Evolutionary conservation across 2,329 filamentous ascomycete genomes (phyloP).

Genomic region (Didymella keratinophila): DNA sequence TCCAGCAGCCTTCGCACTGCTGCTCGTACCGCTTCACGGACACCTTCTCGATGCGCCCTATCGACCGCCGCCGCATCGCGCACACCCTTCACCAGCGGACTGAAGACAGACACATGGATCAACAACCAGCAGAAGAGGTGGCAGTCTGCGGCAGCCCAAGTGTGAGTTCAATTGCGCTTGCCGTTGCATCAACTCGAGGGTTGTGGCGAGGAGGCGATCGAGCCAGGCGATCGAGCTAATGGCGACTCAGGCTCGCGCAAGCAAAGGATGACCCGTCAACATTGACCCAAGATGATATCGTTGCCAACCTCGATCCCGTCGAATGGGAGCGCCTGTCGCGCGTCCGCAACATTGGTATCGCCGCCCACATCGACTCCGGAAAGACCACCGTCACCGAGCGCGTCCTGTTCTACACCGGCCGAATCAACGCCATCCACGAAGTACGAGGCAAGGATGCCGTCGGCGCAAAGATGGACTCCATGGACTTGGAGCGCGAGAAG

Average conservation of each 20-base stretch:
- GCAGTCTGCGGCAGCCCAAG: constrained; percentile 49
- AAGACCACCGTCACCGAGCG: constrained; percentile 97
- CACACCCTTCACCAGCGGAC: constrained; percentile 38
- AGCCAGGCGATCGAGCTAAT: constrained; percentile 38
- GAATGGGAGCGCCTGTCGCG: constrained; percentile 80
- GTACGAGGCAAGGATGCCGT: constrained; percentile 93
- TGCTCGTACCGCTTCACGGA: constrained; percentile 33
- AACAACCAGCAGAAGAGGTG: constrained; percentile 45
- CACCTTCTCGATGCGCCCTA: constrained; percentile 43
- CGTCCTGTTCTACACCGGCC: constrained; percentile 96
- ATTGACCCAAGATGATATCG: constrained; percentile 70
- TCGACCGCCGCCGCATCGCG: constrained; percentile 44
- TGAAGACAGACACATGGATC: constrained; percentile 42
- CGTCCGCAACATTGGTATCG: constrained; percentile 97
- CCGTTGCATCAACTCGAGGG: background rate
- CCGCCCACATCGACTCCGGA: constrained; percentile 97
- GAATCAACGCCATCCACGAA: constrained; percentile 97
- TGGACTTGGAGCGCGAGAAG: constrained; percentile 98
- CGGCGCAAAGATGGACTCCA: constrained; percentile 99
- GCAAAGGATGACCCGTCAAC: constrained; percentile 64
- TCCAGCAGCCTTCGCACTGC: constrained; percentile 40
- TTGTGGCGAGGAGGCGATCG: constrained; percentile 17
- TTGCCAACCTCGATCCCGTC: constrained; percentile 79
- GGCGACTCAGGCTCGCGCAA: constrained; percentile 56
- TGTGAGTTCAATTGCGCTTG: constrained; percentile 41